Conservation (phyloP, 441 rosid genomes). For the Erysimum pusillum region DNA sequence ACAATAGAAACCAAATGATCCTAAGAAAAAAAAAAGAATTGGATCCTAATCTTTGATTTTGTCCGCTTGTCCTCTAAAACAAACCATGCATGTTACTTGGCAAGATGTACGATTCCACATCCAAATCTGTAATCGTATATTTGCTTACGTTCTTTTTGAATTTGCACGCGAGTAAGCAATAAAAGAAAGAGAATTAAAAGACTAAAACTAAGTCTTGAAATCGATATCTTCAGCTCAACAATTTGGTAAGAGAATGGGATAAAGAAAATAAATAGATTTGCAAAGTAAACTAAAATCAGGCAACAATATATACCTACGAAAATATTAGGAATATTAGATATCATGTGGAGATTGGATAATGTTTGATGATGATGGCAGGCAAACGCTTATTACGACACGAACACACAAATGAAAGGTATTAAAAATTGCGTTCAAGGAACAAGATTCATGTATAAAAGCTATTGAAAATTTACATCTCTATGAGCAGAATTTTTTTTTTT, state of each 20-base stretch:
- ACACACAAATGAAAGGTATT: slow-evolving; percentile 2
- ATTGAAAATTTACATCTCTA: not conserved
- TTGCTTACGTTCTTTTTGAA: not conserved
- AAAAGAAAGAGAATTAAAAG: no score
- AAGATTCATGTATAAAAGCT: not conserved
- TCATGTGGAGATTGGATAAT: slow-evolving; percentile 12
- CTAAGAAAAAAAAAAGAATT: no score
- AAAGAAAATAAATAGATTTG: not conserved
- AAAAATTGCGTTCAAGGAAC: slow-evolving; percentile 3
- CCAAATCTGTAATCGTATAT: not conserved
- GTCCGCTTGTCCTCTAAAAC: not conserved
- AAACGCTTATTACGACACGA: slow-evolving; percentile 9
- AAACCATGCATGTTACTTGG: not conserved
- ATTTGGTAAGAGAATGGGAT: not conserved
- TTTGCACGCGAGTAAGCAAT: not conserved
- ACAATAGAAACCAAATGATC: not conserved
- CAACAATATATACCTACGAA: slow-evolving; percentile 24
- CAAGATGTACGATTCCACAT: not conserved
- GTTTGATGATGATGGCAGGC: slow-evolving; percentile 13
- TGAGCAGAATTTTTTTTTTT: not conserved
- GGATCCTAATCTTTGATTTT: not conserved
- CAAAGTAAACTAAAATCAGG: not conserved
- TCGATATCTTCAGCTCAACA: slow-evolving; percentile 13
- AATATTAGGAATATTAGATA: slow-evolving; percentile 32
- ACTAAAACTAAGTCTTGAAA: not conserved